phyloP scores from a whole-genome alignment of 306 rosid species.

The Senna siamea region DNA sequence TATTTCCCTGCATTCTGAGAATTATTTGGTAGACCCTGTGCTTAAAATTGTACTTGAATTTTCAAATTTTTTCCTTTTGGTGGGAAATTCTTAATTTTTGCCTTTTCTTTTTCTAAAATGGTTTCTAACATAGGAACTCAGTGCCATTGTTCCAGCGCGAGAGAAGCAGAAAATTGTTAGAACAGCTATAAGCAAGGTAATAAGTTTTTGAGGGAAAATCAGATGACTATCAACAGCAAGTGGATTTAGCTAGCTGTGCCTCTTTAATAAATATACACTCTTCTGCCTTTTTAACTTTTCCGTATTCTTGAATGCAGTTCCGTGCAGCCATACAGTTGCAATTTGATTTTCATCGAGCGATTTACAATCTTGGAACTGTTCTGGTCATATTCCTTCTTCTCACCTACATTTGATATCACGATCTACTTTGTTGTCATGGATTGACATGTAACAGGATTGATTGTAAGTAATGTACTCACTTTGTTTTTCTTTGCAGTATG shows the following conservation, averaged over 20 bases:
- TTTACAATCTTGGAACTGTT: slow-evolving; percentile 99
- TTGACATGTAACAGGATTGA: slow-evolving; percentile 34
- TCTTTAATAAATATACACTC: slow-evolving; percentile 12
- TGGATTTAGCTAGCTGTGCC: slow-evolving; percentile 24
- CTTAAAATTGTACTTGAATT: not conserved
- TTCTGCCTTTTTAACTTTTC: slow-evolving; percentile 29
- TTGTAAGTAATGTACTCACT: slow-evolving; percentile 26
- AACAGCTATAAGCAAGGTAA: slow-evolving; percentile 97
- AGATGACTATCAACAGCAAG: slow-evolving; percentile 32
- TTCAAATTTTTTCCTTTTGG: slow-evolving; percentile 7
- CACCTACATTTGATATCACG: slow-evolving; percentile 31
- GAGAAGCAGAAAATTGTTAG: slow-evolving; percentile 93
- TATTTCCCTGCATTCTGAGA: slow-evolving; percentile 5
- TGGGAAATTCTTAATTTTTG: slow-evolving; percentile 25
- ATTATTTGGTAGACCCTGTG: slow-evolving; percentile 18
- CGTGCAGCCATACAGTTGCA: slow-evolving; percentile 98
- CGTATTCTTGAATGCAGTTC: slow-evolving; percentile 70
- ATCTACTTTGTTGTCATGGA: slow-evolving; percentile 29
- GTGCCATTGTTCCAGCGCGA: slow-evolving; percentile 95
- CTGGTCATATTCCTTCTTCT: slow-evolving; percentile 69
- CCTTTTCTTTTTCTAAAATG: slow-evolving; percentile 26
- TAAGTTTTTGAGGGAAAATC: slow-evolving; percentile 16
- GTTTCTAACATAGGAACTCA: slow-evolving; percentile 76
- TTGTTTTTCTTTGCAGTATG: slow-evolving; percentile 65
- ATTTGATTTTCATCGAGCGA: slow-evolving; percentile 98